Evolutionary conservation across 768 basidiomycete species (phyloP).

Genomic region (Podaxis pistillaris): DNA sequence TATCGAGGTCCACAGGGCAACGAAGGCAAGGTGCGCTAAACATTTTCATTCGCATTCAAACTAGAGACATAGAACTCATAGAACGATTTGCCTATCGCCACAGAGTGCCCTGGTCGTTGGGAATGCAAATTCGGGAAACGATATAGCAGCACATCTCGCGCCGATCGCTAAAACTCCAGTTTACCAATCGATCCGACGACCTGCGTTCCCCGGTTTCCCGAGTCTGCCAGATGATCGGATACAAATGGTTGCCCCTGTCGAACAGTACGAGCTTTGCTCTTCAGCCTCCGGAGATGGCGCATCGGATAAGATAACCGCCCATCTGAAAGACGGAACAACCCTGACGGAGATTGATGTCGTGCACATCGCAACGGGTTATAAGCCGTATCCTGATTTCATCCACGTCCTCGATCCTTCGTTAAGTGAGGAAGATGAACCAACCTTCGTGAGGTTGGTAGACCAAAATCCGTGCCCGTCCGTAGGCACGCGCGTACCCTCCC

Average conservation of each 20-base stretch:
- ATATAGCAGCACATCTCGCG: conserved; percentile 46
- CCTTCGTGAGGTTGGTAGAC: conserved; percentile 28
- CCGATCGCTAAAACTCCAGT: conserved; percentile 37
- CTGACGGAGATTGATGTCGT: conserved; percentile 42
- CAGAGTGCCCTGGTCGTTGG: conserved; percentile 49
- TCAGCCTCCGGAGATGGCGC: conserved; percentile 5
- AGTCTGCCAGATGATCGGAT: conserved; percentile 43
- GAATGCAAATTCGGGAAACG: conserved; percentile 53
- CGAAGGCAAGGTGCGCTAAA: conserved; percentile 31
- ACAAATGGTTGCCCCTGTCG: conserved; percentile 39
- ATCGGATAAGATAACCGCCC: conserved; percentile 28
- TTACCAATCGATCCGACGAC: conserved; percentile 44
- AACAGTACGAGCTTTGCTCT: conserved; percentile 26
- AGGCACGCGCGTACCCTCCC: conserved; percentile 35
- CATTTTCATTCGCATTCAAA: neutral
- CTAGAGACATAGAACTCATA: neutral
- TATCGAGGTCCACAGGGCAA: conserved; percentile 40
- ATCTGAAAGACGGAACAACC: conserved; percentile 35
- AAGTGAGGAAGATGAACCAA: neutral
- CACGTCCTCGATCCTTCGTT: conserved; percentile 27
- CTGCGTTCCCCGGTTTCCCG: conserved; percentile 35
- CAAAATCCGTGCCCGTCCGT: conserved; percentile 24
- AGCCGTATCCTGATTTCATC: conserved; percentile 39
- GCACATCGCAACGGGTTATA: conserved; percentile 48
- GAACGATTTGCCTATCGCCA: too few relatives aligned